Evolutionary conservation across 139 green algal species (phyloP).

Genomic region (Dunaliella sp.): DNA sequence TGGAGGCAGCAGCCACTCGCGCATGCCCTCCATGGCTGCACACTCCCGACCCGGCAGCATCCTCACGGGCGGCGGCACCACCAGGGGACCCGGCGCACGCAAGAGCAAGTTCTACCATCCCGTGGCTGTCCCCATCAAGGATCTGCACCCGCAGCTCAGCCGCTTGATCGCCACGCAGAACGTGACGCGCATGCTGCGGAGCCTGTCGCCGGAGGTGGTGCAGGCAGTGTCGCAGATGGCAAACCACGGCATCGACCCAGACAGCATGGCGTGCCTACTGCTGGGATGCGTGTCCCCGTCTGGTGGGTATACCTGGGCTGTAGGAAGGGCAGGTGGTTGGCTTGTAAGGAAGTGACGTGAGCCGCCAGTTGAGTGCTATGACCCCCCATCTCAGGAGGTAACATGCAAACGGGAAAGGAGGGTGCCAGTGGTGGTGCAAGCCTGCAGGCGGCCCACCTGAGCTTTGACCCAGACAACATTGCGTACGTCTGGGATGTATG

Average conservation of each 20-base stretch:
- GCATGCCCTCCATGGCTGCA: background rate
- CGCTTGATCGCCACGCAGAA: slow-evolving; percentile 21
- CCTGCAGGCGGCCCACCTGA: too few relatives aligned
- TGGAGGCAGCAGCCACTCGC: background rate
- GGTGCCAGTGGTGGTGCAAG: too few relatives aligned
- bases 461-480: too few relatives aligned
- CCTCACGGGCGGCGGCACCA: background rate
- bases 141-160: slow-evolving; percentile 30
- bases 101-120: background rate
- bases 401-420: too few relatives aligned
- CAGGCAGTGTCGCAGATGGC: slow-evolving; percentile 31
- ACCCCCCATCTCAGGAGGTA: too few relatives aligned
- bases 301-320: too few relatives aligned
- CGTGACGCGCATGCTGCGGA: slow-evolving; percentile 13
- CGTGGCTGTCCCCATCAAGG: slow-evolving; percentile 8
- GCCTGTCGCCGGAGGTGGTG: slow-evolving; percentile 21
- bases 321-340: too few relatives aligned
- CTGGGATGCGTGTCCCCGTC: slow-evolving; percentile 24
- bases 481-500: too few relatives aligned
- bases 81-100: background rate
- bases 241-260: slow-evolving; percentile 27
- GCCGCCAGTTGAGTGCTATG: too few relatives aligned
- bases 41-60: background rate
- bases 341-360: background rate
- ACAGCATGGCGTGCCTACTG: slow-evolving; percentile 35